Evolutionary conservation across 176 grass and related monocot species (phyloP).

Genomic region (Carex cristatella): DNA sequence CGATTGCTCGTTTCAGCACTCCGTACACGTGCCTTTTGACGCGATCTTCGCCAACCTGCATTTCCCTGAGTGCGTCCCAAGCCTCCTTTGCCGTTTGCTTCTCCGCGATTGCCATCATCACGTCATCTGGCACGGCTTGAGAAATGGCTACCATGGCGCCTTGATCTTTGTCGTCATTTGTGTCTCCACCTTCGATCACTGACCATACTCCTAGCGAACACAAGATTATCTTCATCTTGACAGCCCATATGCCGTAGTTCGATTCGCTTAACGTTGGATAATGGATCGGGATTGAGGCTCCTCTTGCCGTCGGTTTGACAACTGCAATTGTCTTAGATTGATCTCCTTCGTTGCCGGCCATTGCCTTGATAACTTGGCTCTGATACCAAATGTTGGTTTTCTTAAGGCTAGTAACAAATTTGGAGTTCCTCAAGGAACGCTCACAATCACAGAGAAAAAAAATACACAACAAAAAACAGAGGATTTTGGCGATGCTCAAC

Average conservation of each 20-base stretch:
- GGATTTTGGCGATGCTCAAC: too few relatives aligned
- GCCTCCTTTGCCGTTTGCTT: conserved; percentile 10
- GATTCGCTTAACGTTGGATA: neutral
- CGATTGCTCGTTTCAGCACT: neutral
- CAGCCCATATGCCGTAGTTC: neutral
- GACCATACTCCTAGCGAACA: neutral
- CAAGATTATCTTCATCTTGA: neutral
- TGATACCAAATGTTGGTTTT: too few relatives aligned
- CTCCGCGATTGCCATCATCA: neutral
- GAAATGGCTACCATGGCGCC: neutral
- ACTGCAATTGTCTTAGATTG: too few relatives aligned
- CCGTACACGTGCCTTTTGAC: neutral
- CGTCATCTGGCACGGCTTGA: neutral
- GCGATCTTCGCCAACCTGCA: conserved; percentile 9
- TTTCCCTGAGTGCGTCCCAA: neutral
- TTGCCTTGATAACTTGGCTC: too few relatives aligned
- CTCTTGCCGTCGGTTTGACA: too few relatives aligned
- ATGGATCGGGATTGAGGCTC: neutral
- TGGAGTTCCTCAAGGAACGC: too few relatives aligned
- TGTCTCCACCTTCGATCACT: neutral
- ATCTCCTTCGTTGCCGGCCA: too few relatives aligned
- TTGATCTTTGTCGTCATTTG: neutral
- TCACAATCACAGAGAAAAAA: too few relatives aligned
- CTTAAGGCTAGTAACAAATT: too few relatives aligned
- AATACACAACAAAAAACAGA: too few relatives aligned